Percentiles rank a stretch among this genome's conserved stretches.
Conservation (phyloP, 805 yeast species). For the Lachancea fermentati region DNA sequence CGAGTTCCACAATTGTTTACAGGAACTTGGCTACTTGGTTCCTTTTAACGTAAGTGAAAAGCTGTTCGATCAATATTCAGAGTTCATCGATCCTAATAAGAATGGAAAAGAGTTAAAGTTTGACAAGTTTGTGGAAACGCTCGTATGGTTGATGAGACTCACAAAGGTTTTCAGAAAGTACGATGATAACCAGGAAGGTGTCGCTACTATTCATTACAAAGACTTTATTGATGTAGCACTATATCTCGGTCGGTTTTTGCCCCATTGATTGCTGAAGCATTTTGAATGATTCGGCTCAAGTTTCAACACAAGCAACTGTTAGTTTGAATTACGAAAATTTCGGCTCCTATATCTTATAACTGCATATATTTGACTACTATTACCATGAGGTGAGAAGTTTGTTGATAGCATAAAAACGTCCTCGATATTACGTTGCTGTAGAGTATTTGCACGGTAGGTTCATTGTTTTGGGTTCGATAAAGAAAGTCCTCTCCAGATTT, state of each 20-base stretch:
- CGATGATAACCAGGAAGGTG: slow-evolving; percentile 70
- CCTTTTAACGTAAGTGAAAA: slow-evolving; percentile 33
- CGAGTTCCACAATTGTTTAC: slow-evolving; percentile 32
- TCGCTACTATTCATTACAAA: slow-evolving; percentile 59
- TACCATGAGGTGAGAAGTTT: no score
- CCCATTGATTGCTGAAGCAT: no score
- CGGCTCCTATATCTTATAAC: no score
- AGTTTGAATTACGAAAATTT: no score
- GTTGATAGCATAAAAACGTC: no score
- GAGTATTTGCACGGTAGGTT: no score
- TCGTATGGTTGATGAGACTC: slow-evolving; percentile 68
- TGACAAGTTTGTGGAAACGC: slow-evolving; percentile 75
- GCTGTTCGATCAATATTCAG: slow-evolving; percentile 33
- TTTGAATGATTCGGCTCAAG: no score
- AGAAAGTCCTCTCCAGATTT: no score
- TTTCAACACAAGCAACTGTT: no score
- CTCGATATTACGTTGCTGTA: no score
- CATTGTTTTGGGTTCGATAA: no score
- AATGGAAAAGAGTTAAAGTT: slow-evolving; percentile 49
- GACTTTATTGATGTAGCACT: slow-evolving; percentile 55
- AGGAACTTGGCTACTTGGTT: slow-evolving; percentile 31
- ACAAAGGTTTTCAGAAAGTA: slow-evolving; percentile 75
- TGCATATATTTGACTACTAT: no score
- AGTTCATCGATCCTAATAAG: slow-evolving; percentile 24
- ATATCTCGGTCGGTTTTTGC: slow-evolving; percentile 33